These are phyloP conservation scores for Daucus carota DNA, from an alignment of 129 eudicot genomes.

Conservation along the genomic window DH1_v3.0 NC_030385.2:41186001-41186500, in stretches of 20 bases:
- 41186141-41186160: slow-evolving; percentile 81
- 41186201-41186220: slow-evolving; percentile 42
- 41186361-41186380: slow-evolving; percentile 73
- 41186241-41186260: slow-evolving; percentile 52
- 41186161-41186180: slow-evolving; percentile 40
- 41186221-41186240: slow-evolving; percentile 47
- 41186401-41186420: slow-evolving; percentile 74
- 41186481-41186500: slow-evolving; percentile 56
- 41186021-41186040: slow-evolving; percentile 53
- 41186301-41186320: slow-evolving; percentile 77
- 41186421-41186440: slow-evolving; percentile 35
- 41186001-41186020: slow-evolving; percentile 32
- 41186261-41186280: slow-evolving; percentile 60
- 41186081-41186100: slow-evolving; percentile 67
- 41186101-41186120: slow-evolving; percentile 59
- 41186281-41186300: slow-evolving; percentile 68
- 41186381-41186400: slow-evolving; percentile 77
- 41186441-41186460: slow-evolving; percentile 61
- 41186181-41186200: slow-evolving; percentile 62
- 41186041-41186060: slow-evolving; percentile 56
- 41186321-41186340: slow-evolving; percentile 46
- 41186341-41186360: slow-evolving; percentile 51
- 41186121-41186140: slow-evolving; percentile 70
- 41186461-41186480: slow-evolving; percentile 60
- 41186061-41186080: slow-evolving; percentile 65